phyloP scores from a whole-genome alignment of 2,329 filamentous ascomycete species.

The Huntiella abstrusa region DNA sequence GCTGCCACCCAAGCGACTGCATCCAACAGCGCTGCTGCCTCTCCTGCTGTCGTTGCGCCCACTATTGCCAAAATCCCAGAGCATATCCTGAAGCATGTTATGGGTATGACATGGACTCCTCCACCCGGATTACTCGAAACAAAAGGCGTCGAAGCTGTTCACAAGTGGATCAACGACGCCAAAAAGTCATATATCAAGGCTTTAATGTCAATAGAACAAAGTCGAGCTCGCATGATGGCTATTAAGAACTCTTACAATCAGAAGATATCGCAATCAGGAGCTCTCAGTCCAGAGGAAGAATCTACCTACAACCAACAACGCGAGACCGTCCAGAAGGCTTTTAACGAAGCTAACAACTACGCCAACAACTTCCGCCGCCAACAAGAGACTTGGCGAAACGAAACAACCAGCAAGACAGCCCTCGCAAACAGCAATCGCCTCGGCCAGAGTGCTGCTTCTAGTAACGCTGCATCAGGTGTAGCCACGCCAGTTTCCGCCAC shows the following conservation, averaged over 20 bases:
- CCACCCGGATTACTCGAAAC: conserved; percentile 25
- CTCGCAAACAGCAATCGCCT: conserved; percentile 6
- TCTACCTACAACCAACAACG: conserved; percentile 25
- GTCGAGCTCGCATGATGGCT: conserved; percentile 22
- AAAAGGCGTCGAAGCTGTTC: conserved; percentile 22
- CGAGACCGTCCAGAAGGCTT: conserved; percentile 25
- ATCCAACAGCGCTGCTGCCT: conserved; percentile 13
- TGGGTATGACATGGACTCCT: conserved; percentile 27
- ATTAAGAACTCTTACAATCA: conserved; percentile 26
- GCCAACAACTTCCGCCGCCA: conserved; percentile 29
- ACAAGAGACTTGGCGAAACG: conserved; percentile 19
- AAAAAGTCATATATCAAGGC: conserved; percentile 29
- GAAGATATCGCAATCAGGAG: conserved; percentile 22
- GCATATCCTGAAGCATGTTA: conserved; percentile 28
- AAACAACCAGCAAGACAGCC: conserved; percentile 6
- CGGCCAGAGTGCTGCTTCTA: neutral
- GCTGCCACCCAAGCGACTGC: conserved; percentile 12
- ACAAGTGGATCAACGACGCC: conserved; percentile 29
- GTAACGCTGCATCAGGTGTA: neutral
- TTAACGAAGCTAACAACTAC: conserved; percentile 28
- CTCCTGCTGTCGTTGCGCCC: conserved; percentile 12
- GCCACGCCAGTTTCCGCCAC: neutral
- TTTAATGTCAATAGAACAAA: conserved; percentile 30
- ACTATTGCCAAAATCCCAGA: conserved; percentile 21
- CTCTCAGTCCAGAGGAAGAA: conserved; percentile 28